Evolutionary conservation across 2,329 filamentous ascomycete species (phyloP).

Genomic region (Stemphylium beticola): DNA sequence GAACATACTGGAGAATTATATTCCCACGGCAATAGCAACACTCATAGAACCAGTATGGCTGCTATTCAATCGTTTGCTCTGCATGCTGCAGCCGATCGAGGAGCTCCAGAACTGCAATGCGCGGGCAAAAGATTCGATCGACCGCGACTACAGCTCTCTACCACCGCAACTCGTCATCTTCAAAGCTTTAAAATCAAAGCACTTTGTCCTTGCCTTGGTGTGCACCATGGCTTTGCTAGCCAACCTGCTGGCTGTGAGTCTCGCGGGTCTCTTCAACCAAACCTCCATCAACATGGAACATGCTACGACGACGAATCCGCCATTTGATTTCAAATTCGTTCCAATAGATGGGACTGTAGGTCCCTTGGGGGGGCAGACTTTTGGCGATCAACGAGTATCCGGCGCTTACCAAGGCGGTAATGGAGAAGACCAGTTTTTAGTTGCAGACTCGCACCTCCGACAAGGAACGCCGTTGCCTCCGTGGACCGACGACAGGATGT

Average conservation of each 20-base stretch:
- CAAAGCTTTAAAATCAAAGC: conserved; percentile 53
- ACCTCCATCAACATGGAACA: conserved; percentile 9
- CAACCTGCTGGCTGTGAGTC: conserved; percentile 61
- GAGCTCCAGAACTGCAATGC: conserved; percentile 55
- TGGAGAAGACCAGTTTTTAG: conserved; percentile 50
- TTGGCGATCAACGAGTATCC: conserved; percentile 3
- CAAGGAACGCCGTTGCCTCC: conserved; percentile 54
- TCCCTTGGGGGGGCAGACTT: not conserved
- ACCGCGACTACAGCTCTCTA: conserved; percentile 60
- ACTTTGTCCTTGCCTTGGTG: conserved; percentile 56
- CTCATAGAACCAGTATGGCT: conserved; percentile 65
- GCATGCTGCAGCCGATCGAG: conserved; percentile 62
- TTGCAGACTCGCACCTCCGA: conserved; percentile 55
- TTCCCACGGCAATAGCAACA: conserved; percentile 62
- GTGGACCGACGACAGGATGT: conserved; percentile 56
- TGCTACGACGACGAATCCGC: conserved; percentile 6
- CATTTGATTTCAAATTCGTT: conserved; percentile 28
- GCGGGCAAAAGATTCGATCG: conserved; percentile 34
- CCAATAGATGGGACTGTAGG: conserved; percentile 36
- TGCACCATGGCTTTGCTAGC: conserved; percentile 58
- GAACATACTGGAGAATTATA: conserved; percentile 56
- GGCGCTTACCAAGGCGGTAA: conserved; percentile 37
- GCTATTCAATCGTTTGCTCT: conserved; percentile 60
- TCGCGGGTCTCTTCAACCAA: conserved; percentile 60
- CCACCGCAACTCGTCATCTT: conserved; percentile 61